Conservation (phyloP, 2,329 filamentous ascomycete genomes). For the Fusarium albidum region DNA sequence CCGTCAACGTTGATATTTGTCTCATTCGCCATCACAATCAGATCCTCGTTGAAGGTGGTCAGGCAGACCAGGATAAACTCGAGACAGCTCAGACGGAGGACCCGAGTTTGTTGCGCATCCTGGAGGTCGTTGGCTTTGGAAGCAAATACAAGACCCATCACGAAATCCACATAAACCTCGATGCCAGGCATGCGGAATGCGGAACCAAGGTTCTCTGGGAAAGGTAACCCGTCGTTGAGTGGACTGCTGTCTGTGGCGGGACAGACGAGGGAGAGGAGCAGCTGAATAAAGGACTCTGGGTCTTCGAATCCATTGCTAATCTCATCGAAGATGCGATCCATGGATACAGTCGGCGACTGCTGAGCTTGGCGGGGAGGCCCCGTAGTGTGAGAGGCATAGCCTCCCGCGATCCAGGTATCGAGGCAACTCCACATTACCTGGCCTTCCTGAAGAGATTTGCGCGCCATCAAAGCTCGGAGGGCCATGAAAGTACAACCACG, state of each 20-base stretch:
- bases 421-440: conserved; percentile 81
- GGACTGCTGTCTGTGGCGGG: conserved; percentile 69
- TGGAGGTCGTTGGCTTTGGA: conserved; percentile 70
- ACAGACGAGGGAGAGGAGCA: conserved; percentile 76
- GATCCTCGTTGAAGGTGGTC: conserved; percentile 89
- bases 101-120: conserved; percentile 73
- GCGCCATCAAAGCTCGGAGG: conserved; percentile 76
- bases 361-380: conserved; percentile 45
- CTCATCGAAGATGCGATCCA: conserved; percentile 75
- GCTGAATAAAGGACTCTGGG: conserved; percentile 80
- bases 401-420: conserved; percentile 80
- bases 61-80: conserved; percentile 84
- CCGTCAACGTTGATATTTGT: conserved; percentile 79
- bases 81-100: conserved; percentile 82
- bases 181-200: conserved; percentile 82
- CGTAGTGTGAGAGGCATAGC: conserved; percentile 52
- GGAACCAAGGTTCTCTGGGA: conserved; percentile 84
- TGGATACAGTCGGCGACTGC: conserved; percentile 50
- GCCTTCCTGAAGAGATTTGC: conserved; percentile 73
- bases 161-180: conserved; percentile 91
- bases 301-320: conserved; percentile 85
- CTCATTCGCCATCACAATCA: conserved; percentile 84
- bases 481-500: conserved; percentile 86
- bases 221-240: conserved; percentile 80
- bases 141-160: conserved; percentile 80